Evolutionary conservation across 2,329 filamentous ascomycete genomes (phyloP), one percentile per base, ranked within the genome.

Genomic region (Aspergillus niger): DNA sequence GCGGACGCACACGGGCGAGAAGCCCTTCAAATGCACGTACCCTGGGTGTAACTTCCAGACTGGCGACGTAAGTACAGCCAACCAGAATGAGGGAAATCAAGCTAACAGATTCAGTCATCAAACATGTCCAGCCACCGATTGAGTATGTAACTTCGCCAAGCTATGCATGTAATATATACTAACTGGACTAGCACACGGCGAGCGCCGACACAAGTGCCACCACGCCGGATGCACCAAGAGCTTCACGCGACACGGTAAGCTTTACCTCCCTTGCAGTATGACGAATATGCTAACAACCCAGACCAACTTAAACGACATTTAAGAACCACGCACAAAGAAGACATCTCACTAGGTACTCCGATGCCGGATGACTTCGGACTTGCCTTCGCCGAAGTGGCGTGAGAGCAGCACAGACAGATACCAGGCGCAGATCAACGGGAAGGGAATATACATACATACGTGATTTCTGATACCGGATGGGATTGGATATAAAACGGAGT

Each of bases 111-210:
- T 15, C 49, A 79, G 77, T 79, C 77, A 22, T 79, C 77, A 6
- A 79, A 79, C 59, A 79, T 79, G 77, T 79, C 77, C 1, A 79
- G 77, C 36, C 77, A 79, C 58, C 73, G 76, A 64, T 66, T 79
- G 28, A 79, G 75, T 77, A 76, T 58, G 74, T 67, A 10, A 11
- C 8, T 5, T 10, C 24, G 11, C 57, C 7, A 10, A n/a, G 1
- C 1, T 32, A 15, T 38, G 2, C 7, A 7, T 13, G 11, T 11
- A 20, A 13, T 15, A 39, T 38, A 48, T 43, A 53, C 63, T 68
- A 61, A 68, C 55, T 13, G 30, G 11, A 22, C 17, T 41, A 69
- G 75, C 77, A 2, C 77, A 79, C 59, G 76, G 75, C 28, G 77
- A 77, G 63, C 74, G 77, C 41, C 74, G 70, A 67, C 77, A 79